Base-by-base conservation (phyloP, 2,329 filamentous ascomycete genomes). In the Byssochlamys sp. region DNA sequence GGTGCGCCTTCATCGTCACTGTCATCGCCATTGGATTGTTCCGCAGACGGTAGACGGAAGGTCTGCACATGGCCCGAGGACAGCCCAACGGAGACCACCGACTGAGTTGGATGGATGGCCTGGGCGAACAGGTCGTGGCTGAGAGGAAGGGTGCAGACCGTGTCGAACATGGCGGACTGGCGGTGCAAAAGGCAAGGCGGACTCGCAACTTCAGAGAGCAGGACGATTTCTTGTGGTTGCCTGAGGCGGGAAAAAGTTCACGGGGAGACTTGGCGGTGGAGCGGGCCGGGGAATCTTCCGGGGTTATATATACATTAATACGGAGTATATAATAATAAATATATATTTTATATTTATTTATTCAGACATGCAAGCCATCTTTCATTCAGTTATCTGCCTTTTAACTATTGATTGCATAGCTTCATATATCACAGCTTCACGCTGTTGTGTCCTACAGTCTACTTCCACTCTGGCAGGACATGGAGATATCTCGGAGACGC, bases 51-150 rank as follows among this genome's bases (percentile, higher is more conserved):
- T 27, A 97, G 80, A 53, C 87, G 84, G 68, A 90, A 91, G 49
- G 87, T 89, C 72, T 95, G 84, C 61, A 97, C 91, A 71, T 94
- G 90, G 59, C 92, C 92, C 56, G 82, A 87, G 14, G 88, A 85
- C 27, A 96, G 81, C 14, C 94, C 94, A 53, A 96, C 89, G 0
- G 91, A 89, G 60, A 99, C 80, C 54, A 99, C 77, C 12, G 92
- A 90, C 70, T 91, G 85, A 0, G 81, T 83, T 1, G 94, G 91
- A 71, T 99, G 94, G 24, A 96, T 78, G 11, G 87, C 88, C 73
- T 95, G 91, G 1, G 90, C 77, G 76, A 99, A 97, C 66, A 99
- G 80, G 69, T 97, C 94, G 58, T 89, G 83, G 58, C 84, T 83
- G 52, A 97, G 84, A 61, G 91, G 91, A 52, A 97, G 84, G 27